Evolutionary conservation across 2,329 filamentous ascomycete species (phyloP).

Genomic region (Apiospora malaysiana): DNA sequence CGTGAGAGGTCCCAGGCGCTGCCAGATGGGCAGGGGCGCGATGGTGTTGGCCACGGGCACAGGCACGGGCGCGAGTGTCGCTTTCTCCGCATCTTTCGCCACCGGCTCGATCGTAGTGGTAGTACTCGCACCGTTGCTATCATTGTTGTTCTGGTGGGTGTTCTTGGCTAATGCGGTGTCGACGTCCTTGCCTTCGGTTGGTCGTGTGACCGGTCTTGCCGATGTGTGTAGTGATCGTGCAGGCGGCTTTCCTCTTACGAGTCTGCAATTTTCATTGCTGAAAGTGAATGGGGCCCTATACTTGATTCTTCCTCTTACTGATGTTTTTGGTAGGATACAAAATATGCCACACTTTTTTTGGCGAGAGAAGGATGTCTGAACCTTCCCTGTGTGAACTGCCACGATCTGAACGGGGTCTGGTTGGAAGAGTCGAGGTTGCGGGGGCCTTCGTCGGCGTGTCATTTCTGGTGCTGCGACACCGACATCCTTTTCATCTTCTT

Average conservation of each 20-base stretch:
- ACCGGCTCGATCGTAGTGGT: neutral
- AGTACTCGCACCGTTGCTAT: neutral
- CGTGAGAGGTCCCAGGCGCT: slow-evolving; percentile 64
- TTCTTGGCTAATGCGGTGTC: neutral
- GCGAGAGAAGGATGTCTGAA: too few relatives aligned
- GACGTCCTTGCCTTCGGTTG: neutral
- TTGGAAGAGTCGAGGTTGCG: too few relatives aligned
- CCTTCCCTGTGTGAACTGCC: too few relatives aligned
- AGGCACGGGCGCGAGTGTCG: neutral
- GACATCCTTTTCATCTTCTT: too few relatives aligned
- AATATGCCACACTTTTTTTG: too few relatives aligned
- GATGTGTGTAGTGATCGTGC: neutral
- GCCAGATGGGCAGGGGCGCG: slow-evolving; percentile 56
- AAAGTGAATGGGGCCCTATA: too few relatives aligned
- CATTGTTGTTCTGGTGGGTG: neutral
- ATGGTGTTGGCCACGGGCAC: slow-evolving; percentile 47
- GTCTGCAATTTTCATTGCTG: too few relatives aligned
- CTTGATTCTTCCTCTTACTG: too few relatives aligned
- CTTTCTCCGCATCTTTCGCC: neutral
- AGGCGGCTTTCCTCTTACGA: neutral
- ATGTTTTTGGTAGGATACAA: too few relatives aligned
- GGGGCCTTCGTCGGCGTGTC: too few relatives aligned
- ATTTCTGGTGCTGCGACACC: too few relatives aligned
- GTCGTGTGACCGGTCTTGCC: neutral
- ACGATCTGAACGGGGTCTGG: too few relatives aligned